Percentiles rank a stretch among this genome's conserved stretches.
Conservation (phyloP, 2,329 filamentous ascomycete genomes). For the Verticillium nonalfalfae region DNA sequence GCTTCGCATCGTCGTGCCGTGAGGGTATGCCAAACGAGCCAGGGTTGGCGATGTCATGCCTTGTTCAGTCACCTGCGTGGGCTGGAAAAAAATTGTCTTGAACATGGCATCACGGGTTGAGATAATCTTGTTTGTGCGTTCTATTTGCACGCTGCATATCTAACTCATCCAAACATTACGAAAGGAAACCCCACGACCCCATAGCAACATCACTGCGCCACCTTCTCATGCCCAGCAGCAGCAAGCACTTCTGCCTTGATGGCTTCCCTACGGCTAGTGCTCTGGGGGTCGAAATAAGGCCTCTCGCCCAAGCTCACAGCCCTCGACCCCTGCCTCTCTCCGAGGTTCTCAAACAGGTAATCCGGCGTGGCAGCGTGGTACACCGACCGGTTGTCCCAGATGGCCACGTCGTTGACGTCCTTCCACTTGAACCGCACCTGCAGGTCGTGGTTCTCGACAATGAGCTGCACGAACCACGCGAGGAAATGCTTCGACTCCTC, state of each 20-base stretch:
- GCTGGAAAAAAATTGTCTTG: too few relatives aligned
- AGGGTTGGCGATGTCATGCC: too few relatives aligned
- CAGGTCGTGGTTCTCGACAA: conserved; percentile 50
- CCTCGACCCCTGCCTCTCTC: conserved; percentile 40
- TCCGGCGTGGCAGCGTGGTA: conserved; percentile 50
- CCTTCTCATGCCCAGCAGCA: not conserved
- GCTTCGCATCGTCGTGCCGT: too few relatives aligned
- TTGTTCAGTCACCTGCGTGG: too few relatives aligned
- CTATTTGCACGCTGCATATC: too few relatives aligned
- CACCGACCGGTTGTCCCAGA: conserved; percentile 53
- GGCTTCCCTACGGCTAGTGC: conserved; percentile 17
- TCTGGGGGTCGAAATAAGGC: conserved; percentile 44
- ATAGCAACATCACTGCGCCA: not conserved
- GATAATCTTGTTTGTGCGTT: too few relatives aligned
- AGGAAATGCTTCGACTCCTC: conserved; percentile 42
- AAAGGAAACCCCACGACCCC: too few relatives aligned
- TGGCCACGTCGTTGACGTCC: conserved; percentile 40
- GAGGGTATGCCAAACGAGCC: too few relatives aligned
- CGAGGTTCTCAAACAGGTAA: conserved; percentile 36
- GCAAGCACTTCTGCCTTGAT: conserved; percentile 1
- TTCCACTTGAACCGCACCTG: conserved; percentile 42
- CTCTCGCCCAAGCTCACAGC: conserved; percentile 47
- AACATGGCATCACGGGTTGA: too few relatives aligned
- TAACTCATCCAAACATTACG: too few relatives aligned
- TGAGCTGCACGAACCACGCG: conserved; percentile 42